phyloP scores from a whole-genome alignment of 768 basidiomycete genomes.

The Steccherinum ochraceum region DNA sequence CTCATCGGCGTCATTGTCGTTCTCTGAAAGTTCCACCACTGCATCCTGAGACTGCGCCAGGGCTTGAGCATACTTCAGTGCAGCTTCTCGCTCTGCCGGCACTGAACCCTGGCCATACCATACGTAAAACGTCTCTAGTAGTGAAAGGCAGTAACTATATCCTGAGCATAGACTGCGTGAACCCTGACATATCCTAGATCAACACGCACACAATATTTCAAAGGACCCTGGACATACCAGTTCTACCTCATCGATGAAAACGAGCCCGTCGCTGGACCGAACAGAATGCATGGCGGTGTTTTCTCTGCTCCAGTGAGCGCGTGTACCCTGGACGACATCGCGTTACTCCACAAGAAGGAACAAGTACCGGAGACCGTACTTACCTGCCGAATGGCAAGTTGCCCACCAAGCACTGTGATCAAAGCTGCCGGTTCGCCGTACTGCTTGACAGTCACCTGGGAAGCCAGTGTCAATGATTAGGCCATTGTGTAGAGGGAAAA shows the following conservation, averaged over 20 bases:
- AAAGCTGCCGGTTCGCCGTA: slow-evolving; percentile 59
- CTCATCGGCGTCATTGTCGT: slow-evolving; percentile 62
- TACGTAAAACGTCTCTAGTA: slow-evolving; percentile 66
- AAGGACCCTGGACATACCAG: slow-evolving; percentile 37
- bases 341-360: too few relatives aligned
- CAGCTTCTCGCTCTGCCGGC: slow-evolving; percentile 51
- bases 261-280: slow-evolving; percentile 40
- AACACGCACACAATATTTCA: neutral
- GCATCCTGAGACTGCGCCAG: slow-evolving; percentile 33
- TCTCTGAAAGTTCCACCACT: slow-evolving; percentile 56
- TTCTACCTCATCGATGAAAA: slow-evolving; percentile 69
- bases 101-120: slow-evolving; percentile 78
- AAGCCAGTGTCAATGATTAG: neutral
- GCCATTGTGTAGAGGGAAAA: slow-evolving; percentile 1
- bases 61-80: slow-evolving; percentile 50
- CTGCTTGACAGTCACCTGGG: slow-evolving; percentile 43
- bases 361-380: too few relatives aligned
- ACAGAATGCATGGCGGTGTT: slow-evolving; percentile 81
- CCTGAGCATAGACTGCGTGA: slow-evolving; percentile 73
- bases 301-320: slow-evolving; percentile 70
- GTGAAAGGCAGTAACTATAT: slow-evolving; percentile 74
- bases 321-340: slow-evolving; percentile 48
- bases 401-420: slow-evolving; percentile 59
- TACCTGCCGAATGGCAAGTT: slow-evolving; percentile 72
- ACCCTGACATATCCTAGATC: too few relatives aligned